A percentile compares a stretch with the other conserved stretches of the same genome.
Conservation (phyloP, 2,329 filamentous ascomycete genomes). For the Bisporella sp. region DNA sequence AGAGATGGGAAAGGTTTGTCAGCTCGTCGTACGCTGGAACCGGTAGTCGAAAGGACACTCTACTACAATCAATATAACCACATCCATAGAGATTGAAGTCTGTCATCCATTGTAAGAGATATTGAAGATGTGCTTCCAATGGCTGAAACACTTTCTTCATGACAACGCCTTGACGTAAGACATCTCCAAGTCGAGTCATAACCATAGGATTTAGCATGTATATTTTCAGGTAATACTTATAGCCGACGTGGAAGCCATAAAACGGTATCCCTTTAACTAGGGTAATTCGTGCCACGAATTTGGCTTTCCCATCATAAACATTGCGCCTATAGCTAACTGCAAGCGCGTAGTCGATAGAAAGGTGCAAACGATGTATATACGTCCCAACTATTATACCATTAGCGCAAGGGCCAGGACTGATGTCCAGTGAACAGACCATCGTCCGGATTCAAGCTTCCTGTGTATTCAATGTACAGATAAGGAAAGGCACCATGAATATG, state of each 20-base stretch:
- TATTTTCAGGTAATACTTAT: conserved; percentile 85
- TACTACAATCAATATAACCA: conserved; percentile 69
- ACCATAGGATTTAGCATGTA: conserved; percentile 85
- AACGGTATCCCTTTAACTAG: conserved; percentile 91
- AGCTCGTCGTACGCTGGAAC: conserved; percentile 63
- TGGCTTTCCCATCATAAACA: conserved; percentile 57
- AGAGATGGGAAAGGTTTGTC: conserved; percentile 56
- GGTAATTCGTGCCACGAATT: conserved; percentile 83
- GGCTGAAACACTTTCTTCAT: conserved; percentile 81
- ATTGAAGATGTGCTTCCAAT: conserved; percentile 90
- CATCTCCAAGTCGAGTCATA: conserved; percentile 80
- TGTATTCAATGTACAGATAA: conserved; percentile 88
- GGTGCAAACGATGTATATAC: conserved; percentile 71
- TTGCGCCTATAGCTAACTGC: conserved; percentile 79
- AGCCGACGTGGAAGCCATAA: conserved; percentile 92
- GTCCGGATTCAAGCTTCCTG: conserved; percentile 57
- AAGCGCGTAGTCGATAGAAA: conserved; percentile 86
- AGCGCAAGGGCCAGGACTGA: conserved; percentile 11
- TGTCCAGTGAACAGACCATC: conserved; percentile 47
- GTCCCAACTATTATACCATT: conserved; percentile 48
- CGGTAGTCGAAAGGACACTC: conserved; percentile 66
- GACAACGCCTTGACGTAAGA: conserved; percentile 81
- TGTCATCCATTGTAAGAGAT: conserved; percentile 92
- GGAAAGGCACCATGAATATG: conserved; percentile 95
- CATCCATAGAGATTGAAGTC: conserved; percentile 98